Conservation (phyloP, 768 basidiomycete species). For the Russula foetens region DNA sequence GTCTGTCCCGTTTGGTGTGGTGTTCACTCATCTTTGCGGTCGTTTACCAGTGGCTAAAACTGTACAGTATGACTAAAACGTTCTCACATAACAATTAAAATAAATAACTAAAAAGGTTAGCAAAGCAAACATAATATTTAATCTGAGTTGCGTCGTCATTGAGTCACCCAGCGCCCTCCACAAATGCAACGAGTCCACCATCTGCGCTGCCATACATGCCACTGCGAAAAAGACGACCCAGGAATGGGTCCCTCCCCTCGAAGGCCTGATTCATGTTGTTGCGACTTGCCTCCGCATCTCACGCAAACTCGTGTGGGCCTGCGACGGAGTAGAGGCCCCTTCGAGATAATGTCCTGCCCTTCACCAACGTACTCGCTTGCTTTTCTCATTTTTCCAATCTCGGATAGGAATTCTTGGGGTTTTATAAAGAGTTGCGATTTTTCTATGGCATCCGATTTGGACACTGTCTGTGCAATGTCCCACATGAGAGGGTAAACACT, state of each 20-base stretch:
- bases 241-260: constrained; percentile 21
- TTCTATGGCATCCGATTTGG: constrained; percentile 43
- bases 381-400: constrained; percentile 37
- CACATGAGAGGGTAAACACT: constrained; percentile 37
- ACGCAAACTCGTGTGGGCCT: constrained; percentile 40
- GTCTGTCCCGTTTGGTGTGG: constrained; percentile 13
- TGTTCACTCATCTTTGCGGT: not conserved
- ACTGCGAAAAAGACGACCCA: constrained; percentile 30
- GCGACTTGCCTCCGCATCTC: constrained; percentile 54
- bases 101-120: not conserved
- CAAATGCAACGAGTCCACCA: constrained; percentile 61
- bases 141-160: not conserved
- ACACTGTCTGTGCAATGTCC: constrained; percentile 39
- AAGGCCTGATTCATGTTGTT: constrained; percentile 26
- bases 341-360: constrained; percentile 55
- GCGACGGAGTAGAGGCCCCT: constrained; percentile 40
- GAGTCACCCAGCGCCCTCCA: constrained; percentile 62
- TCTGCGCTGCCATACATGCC: constrained; percentile 59
- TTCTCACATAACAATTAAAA: constrained; percentile 22
- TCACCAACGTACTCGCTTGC: constrained; percentile 31
- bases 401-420: constrained; percentile 61
- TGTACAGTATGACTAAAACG: constrained; percentile 29
- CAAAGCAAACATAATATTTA: not conserved
- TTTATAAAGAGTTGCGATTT: constrained; percentile 67
- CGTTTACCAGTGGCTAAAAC: constrained; percentile 32